Conservation (phyloP, 2,329 filamentous ascomycete species). For the Scleromitrula shiraiana region DNA sequence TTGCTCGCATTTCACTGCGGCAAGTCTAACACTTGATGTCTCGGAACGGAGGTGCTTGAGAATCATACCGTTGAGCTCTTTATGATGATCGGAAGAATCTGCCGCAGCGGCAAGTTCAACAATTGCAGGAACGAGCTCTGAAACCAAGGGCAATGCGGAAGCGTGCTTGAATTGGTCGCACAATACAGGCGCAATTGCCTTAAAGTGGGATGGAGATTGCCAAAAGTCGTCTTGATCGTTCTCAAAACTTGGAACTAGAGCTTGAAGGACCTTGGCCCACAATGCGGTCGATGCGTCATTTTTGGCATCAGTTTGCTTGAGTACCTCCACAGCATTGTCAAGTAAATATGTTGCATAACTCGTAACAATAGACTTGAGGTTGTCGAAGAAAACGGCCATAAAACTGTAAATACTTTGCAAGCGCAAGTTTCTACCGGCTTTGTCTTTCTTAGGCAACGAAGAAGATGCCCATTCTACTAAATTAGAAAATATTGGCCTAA, state of each 20-base stretch:
- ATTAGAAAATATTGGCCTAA: slow-evolving; percentile 82
- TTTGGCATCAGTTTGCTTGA: slow-evolving; percentile 39
- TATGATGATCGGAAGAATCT: slow-evolving; percentile 82
- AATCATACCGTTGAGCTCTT: slow-evolving; percentile 72
- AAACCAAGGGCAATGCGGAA: slow-evolving; percentile 34
- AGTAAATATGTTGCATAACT: slow-evolving; percentile 81
- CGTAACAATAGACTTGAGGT: slow-evolving; percentile 88
- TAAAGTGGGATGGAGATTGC: slow-evolving; percentile 85
- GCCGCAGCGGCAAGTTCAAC: slow-evolving; percentile 73
- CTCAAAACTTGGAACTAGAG: slow-evolving; percentile 68
- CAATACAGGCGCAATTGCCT: slow-evolving; percentile 60
- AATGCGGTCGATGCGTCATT: slow-evolving; percentile 49
- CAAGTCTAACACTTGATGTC: slow-evolving; percentile 63
- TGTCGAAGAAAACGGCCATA: slow-evolving; percentile 69
- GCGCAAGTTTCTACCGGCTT: slow-evolving; percentile 49
- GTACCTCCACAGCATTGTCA: slow-evolving; percentile 61
- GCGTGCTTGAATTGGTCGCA: slow-evolving; percentile 56
- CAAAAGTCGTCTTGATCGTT: slow-evolving; percentile 95
- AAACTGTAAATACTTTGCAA: slow-evolving; percentile 77
- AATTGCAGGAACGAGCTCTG: slow-evolving; percentile 63
- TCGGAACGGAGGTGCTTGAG: slow-evolving; percentile 73
- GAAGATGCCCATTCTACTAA: slow-evolving; percentile 73
- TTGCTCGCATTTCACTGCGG: slow-evolving; percentile 75
- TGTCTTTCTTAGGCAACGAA: slow-evolving; percentile 54
- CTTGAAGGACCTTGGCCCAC: slow-evolving; percentile 61